phyloP scores from a whole-genome alignment of 2,329 filamentous ascomycete genomes.

The Escovopsis sp. region DNA sequence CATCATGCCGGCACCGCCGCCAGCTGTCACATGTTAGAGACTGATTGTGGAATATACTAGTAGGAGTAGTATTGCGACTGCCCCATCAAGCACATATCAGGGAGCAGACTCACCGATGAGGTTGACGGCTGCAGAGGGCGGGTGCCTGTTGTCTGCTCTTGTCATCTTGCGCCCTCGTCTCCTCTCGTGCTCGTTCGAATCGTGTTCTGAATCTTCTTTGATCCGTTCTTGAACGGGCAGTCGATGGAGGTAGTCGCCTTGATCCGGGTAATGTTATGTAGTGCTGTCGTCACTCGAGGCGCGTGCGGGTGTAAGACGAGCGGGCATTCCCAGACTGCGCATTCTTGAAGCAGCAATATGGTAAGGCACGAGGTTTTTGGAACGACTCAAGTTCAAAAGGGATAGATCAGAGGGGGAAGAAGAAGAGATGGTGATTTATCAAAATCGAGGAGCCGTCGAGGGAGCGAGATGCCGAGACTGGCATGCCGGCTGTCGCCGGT shows the following conservation, averaged over 20 bases:
- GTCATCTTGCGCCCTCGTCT: conserved; percentile 15
- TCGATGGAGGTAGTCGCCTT: no score
- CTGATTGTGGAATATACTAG: background rate
- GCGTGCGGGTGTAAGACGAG: no score
- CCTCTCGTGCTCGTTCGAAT: no score
- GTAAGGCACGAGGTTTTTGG: no score
- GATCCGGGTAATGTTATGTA: no score
- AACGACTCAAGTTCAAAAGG: no score
- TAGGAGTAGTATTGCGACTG: conserved; percentile 3
- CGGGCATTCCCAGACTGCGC: no score
- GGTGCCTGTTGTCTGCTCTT: conserved; percentile 42
- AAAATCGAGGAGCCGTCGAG: background rate
- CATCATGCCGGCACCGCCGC: conserved; percentile 98
- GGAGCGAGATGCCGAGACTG: conserved; percentile 6
- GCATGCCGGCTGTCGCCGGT: background rate
- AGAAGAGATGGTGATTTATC: background rate
- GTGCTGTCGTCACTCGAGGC: no score
- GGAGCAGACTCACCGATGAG: conserved; percentile 55
- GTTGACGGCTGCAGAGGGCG: conserved; percentile 76
- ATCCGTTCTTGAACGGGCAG: no score
- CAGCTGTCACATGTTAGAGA: conserved; percentile 42
- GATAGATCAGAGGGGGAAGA: background rate
- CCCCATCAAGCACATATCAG: background rate
- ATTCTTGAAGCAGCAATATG: no score
- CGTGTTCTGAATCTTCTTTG: no score